Conservation (phyloP, 345 rosid species). For the Schrenkiella parvula region DNA sequence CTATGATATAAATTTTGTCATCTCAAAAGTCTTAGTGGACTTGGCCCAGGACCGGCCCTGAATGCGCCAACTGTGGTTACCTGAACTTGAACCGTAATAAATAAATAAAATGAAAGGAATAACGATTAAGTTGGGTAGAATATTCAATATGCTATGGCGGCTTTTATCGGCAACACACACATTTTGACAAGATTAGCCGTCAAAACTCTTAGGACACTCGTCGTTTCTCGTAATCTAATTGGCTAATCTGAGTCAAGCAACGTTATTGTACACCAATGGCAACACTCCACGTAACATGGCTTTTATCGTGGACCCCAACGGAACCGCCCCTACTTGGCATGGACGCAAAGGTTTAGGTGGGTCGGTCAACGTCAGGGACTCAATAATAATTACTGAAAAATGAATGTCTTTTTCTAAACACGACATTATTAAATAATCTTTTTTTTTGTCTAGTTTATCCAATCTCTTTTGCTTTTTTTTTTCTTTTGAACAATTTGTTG, state of each 20-base stretch:
- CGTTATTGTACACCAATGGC: background rate
- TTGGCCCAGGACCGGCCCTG: too few species aligned
- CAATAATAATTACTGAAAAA: background rate
- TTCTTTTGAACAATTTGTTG: too few species aligned
- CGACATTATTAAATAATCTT: background rate
- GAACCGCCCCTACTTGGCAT: conserved; percentile 25
- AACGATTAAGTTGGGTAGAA: background rate
- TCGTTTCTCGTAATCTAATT: background rate
- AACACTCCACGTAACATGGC: background rate
- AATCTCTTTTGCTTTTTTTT: background rate
- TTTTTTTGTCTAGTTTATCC: background rate
- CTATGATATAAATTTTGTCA: too few species aligned
- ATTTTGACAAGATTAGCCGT: background rate
- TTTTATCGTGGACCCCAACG: background rate
- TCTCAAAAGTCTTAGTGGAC: too few species aligned
- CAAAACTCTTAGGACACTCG: background rate
- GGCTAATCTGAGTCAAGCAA: background rate
- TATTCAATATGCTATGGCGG: background rate
- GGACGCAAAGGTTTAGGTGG: conserved; percentile 11
- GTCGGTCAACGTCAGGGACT: background rate
- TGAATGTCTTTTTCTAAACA: background rate
- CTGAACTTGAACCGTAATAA: too few species aligned
- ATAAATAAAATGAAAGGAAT: background rate
- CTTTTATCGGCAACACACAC: background rate
- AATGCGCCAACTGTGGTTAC: too few species aligned